A percentile compares a stretch with the other conserved stretches of the same genome.
phyloP scores from a whole-genome alignment of 2,329 filamentous ascomycete genomes.

The Aspergillus sp. region DNA sequence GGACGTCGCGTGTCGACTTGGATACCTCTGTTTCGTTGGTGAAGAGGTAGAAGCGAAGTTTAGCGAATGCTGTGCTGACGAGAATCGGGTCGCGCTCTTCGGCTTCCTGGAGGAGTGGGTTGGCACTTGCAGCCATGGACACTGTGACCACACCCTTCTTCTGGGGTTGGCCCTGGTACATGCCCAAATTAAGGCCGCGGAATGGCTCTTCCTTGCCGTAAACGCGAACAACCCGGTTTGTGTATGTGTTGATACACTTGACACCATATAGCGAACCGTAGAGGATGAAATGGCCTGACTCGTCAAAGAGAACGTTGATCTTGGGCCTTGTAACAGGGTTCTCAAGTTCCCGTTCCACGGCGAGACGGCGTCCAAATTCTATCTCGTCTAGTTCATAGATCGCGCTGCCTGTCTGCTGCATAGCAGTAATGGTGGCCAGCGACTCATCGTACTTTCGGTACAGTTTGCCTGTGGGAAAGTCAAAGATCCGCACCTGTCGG shows the following conservation, averaged over 20 bases:
- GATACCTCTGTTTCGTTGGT: conserved; percentile 81
- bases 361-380: conserved; percentile 85
- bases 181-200: conserved; percentile 71
- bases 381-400: conserved; percentile 78
- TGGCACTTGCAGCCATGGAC: conserved; percentile 92
- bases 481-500: conserved; percentile 86
- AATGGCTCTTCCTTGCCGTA: conserved; percentile 89
- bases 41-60: conserved; percentile 96
- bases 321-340: conserved; percentile 62
- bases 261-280: conserved; percentile 90
- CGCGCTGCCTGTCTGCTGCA: conserved; percentile 90
- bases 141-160: conserved; percentile 91
- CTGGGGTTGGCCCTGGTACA: conserved; percentile 94
- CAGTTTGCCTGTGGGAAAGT: conserved; percentile 83
- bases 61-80: conserved; percentile 75
- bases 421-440: conserved; percentile 78
- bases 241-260: conserved; percentile 94
- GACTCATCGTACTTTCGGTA: conserved; percentile 95
- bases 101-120: conserved; percentile 87
- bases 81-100: conserved; percentile 88
- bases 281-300: conserved; percentile 89
- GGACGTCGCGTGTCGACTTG: conserved; percentile 81
- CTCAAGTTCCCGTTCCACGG: conserved; percentile 81
- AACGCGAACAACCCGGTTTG: conserved; percentile 84
- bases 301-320: conserved; percentile 88